Conservation (phyloP, 306 rosid species). For the Mimosa pudica region DNA sequence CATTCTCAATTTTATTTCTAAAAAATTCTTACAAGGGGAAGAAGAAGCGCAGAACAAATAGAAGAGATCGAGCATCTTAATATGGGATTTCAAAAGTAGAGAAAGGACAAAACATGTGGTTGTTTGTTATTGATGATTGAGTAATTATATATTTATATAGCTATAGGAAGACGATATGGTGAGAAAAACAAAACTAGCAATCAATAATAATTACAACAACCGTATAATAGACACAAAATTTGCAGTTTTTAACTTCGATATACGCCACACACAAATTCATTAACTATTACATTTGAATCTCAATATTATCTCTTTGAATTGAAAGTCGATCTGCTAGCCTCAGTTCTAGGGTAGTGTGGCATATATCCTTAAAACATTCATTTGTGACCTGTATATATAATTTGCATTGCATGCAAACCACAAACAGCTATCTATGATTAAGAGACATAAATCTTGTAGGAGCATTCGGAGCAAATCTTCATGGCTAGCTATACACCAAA, state of each 20-base stretch:
- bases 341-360: conserved; percentile 39
- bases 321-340: conserved; percentile 30
- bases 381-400: conserved; percentile 37
- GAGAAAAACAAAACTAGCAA: conserved; percentile 13
- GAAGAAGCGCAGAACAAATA: conserved; percentile 1
- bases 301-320: conserved; percentile 32
- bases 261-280: neutral
- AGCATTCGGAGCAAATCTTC: conserved; percentile 11
- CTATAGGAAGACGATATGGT: conserved; percentile 22
- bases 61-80: neutral
- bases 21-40: neutral
- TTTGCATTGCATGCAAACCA: conserved; percentile 40
- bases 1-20: neutral
- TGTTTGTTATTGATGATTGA: conserved; percentile 44
- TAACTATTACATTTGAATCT: conserved; percentile 40
- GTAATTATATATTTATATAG: conserved; percentile 23
- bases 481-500: conserved; percentile 18
- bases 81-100: conserved; percentile 14
- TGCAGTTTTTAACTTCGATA: conserved; percentile 7
- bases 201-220: conserved; percentile 31
- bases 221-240: conserved; percentile 19
- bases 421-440: conserved; percentile 35
- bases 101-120: conserved; percentile 41
- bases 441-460: conserved; percentile 12
- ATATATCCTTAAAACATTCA: conserved; percentile 32